A percentile compares a stretch with the other conserved stretches of the same genome.
Conservation (phyloP, 495 filamentous ascomycete species). For the Lepidopterella palustris region DNA sequence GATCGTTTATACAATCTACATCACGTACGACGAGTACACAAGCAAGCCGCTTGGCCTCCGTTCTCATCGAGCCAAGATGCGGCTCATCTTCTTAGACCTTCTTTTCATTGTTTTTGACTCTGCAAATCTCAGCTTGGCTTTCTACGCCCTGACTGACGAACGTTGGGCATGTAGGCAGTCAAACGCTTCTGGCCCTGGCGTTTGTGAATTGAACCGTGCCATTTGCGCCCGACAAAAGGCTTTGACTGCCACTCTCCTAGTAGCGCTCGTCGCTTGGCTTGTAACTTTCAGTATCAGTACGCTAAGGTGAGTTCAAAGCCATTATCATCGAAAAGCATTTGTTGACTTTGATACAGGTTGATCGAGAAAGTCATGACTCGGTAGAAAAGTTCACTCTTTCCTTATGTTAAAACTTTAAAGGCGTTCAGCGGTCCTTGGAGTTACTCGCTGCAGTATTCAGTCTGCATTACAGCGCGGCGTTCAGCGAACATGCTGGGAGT, state of each 20-base stretch:
- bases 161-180: slow-evolving; percentile 50
- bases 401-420: not conserved
- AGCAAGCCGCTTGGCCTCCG: slow-evolving; percentile 86
- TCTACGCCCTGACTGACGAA: slow-evolving; percentile 70
- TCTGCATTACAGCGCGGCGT: not conserved
- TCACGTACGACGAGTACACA: slow-evolving; percentile 94
- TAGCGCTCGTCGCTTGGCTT: slow-evolving; percentile 83
- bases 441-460: not conserved
- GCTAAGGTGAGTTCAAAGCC: not conserved
- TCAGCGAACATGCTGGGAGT: not conserved
- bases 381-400: not conserved
- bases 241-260: slow-evolving; percentile 69
- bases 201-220: slow-evolving; percentile 37
- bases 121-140: slow-evolving; percentile 82
- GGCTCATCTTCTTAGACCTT: slow-evolving; percentile 81
- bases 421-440: not conserved
- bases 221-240: slow-evolving; percentile 70
- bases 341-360: not conserved
- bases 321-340: not conserved
- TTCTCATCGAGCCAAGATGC: slow-evolving; percentile 72
- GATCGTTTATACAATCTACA: slow-evolving; percentile 81
- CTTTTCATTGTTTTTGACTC: slow-evolving; percentile 96
- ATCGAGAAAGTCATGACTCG: not conserved
- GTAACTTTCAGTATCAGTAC: not conserved
- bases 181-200: slow-evolving; percentile 1